Evolutionary conservation across 192 early-diverging fungal genomes (phyloP), one percentile per base, ranked within the genome.

Genomic region (Haplosporangium gracile): DNA sequence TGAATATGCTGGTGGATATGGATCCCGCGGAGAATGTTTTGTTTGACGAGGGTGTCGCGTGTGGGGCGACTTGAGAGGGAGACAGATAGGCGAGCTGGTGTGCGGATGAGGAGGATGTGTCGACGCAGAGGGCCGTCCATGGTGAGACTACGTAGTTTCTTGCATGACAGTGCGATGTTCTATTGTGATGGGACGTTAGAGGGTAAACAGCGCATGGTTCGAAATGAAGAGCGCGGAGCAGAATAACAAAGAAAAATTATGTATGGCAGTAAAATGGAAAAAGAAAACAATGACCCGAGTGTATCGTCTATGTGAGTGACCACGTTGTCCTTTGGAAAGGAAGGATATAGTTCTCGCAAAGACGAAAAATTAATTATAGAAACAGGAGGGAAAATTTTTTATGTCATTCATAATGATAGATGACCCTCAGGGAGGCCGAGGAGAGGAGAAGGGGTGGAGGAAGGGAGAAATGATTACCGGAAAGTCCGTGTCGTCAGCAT

Each of bases 91-190:
- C 82, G 76, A 32, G 82, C 82, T 6, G 82, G 82, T 1, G 73
- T 84, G 11, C 82, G 82, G 55, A 73, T 84, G 38, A 84, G 77
- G 26, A 84, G 77, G n/a, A 84, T 84, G 40, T 84, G 82, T 3
- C 82, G 77, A 34, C 82, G 82, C 1, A 84, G 55, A 6, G 77
- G 82, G 2, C 82, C 82, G 16, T 84, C 82, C 73, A 84, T 39
- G 18, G 77, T 49, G 55, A 84, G 34, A 13, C 29, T 39, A 0
- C 82, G 82, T 1, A 84, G 53, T n/a, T 71, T 63, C 36, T 84
- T 84, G 68, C 72, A 79, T 11, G 77, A 75, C 7, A 79, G 15
- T 7, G 77, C 73, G 0, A 84, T 49, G 1, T 36, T 84, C 82
- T 84, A 70, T 26, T 13, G 29, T 13, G 24, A 26, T 60, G 55